A percentile compares a stretch with the other conserved stretches of the same genome.
These are phyloP conservation scores for Globisporangium splendens DNA, from an alignment of 352 stramenopile species.

Conservation along the genomic window DNA sequence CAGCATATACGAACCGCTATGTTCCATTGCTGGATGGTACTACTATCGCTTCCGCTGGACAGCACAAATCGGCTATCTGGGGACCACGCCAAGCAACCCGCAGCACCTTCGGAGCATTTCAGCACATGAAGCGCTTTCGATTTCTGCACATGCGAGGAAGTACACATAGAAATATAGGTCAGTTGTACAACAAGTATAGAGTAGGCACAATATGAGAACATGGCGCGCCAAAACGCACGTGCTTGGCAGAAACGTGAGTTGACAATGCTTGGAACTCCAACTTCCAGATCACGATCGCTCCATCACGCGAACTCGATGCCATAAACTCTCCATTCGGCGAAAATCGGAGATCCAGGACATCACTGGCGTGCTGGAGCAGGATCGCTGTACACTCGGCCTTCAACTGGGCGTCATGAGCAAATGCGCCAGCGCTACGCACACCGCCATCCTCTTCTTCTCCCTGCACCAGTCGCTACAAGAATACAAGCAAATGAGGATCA, in stretches of 20 bases:
- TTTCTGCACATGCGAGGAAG: constrained; percentile 7
- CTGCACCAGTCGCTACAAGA: constrained; percentile 38
- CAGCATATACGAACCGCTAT: constrained; percentile 26
- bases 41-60: constrained; percentile 44
- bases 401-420: constrained; percentile 12
- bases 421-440: constrained; percentile 7
- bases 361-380: constrained; percentile 42
- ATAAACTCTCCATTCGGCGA: constrained; percentile 73
- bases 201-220: too few species aligned
- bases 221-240: neutral
- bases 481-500: neutral
- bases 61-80: constrained; percentile 56
- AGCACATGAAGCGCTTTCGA: constrained; percentile 36
- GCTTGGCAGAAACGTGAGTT: neutral
- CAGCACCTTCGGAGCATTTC: constrained; percentile 37
- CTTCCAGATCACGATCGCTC: constrained; percentile 73
- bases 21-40: constrained; percentile 67
- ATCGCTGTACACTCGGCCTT: constrained; percentile 33
- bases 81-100: constrained; percentile 67
- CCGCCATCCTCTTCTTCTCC: constrained; percentile 18
- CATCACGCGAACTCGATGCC: constrained; percentile 76
- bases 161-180: neutral
- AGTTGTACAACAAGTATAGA: neutral
- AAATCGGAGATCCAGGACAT: constrained; percentile 76
- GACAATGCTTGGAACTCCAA: constrained; percentile 21